Conservation (phyloP, 139 green algal genomes). For the Gonium pectorale region DNA sequence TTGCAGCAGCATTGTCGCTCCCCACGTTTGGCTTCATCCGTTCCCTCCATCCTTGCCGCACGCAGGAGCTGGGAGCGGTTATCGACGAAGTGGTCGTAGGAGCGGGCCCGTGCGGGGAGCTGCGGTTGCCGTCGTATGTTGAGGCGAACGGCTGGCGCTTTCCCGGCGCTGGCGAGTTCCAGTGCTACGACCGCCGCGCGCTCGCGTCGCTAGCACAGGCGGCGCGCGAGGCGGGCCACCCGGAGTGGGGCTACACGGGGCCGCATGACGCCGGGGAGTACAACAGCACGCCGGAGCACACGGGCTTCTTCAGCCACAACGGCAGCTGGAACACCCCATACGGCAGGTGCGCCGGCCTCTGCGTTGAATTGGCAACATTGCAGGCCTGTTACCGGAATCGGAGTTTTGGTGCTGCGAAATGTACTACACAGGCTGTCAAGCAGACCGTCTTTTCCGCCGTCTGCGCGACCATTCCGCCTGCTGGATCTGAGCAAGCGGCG, state of each 20-base stretch:
- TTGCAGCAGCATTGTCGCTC: too few relatives aligned
- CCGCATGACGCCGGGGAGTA: conserved; percentile 75
- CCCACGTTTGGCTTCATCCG: too few relatives aligned
- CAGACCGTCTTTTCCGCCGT: too few relatives aligned
- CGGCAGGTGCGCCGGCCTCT: conserved; percentile 60
- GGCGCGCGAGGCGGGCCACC: conserved; percentile 55
- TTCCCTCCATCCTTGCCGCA: too few relatives aligned
- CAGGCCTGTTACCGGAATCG: too few relatives aligned
- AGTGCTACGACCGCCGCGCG: conserved; percentile 77
- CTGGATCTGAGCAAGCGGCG: too few relatives aligned
- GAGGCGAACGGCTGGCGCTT: conserved; percentile 91
- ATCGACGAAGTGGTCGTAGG: conserved; percentile 90
- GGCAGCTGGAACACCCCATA: conserved; percentile 84
- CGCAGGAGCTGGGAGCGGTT: conserved; percentile 64
- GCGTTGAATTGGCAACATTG: too few relatives aligned
- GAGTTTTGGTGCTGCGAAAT: too few relatives aligned
- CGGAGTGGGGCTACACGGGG: conserved; percentile 73
- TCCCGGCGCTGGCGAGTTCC: conserved; percentile 87
- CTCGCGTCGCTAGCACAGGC: conserved; percentile 67
- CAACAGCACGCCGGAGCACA: conserved; percentile 64
- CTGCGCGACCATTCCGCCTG: too few relatives aligned
- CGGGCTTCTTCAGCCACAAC: conserved; percentile 66
- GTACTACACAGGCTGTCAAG: too few relatives aligned
- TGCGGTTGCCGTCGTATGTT: conserved; percentile 81
- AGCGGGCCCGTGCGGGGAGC: conserved; percentile 73